Evolutionary conservation across 106 monocot genomes (phyloP).

Genomic region (Allium sativum): DNA sequence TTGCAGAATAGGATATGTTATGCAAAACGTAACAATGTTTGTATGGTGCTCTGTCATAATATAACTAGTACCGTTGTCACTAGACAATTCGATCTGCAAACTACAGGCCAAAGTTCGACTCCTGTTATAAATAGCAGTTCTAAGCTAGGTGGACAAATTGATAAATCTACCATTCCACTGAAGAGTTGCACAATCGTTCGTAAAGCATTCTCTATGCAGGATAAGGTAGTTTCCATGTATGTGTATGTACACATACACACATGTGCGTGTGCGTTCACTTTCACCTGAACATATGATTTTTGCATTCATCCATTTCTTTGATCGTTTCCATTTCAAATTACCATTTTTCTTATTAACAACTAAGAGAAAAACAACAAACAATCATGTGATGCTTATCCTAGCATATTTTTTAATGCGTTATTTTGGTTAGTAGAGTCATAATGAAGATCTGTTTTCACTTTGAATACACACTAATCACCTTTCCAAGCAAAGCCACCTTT

Average conservation of each 20-base stretch:
- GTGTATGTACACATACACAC: too few species aligned
- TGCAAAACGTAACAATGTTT: not conserved
- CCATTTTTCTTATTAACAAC: too few species aligned
- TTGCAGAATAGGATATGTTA: not conserved
- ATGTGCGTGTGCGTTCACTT: too few species aligned
- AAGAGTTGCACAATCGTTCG: constrained; percentile 30
- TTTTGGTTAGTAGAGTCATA: too few species aligned
- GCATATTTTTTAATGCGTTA: too few species aligned
- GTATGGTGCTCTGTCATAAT: constrained; percentile 16
- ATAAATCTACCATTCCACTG: constrained; percentile 21
- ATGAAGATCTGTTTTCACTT: too few species aligned
- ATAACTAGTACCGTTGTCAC: constrained; percentile 19
- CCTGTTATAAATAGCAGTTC: constrained; percentile 6
- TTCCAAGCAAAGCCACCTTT: not conserved
- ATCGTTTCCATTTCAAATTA: too few species aligned
- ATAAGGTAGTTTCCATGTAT: constrained; percentile 48
- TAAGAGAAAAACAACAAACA: too few species aligned
- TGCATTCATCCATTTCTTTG: too few species aligned
- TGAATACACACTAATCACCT: not conserved
- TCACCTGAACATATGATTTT: too few species aligned
- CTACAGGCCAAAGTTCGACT: constrained; percentile 11
- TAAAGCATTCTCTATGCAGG: constrained; percentile 81
- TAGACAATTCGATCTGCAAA: constrained; percentile 19
- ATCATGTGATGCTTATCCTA: too few species aligned
- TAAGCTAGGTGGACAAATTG: constrained; percentile 6